phyloP scores from a whole-genome alignment of 805 yeast genomes.

The Candida maris region DNA sequence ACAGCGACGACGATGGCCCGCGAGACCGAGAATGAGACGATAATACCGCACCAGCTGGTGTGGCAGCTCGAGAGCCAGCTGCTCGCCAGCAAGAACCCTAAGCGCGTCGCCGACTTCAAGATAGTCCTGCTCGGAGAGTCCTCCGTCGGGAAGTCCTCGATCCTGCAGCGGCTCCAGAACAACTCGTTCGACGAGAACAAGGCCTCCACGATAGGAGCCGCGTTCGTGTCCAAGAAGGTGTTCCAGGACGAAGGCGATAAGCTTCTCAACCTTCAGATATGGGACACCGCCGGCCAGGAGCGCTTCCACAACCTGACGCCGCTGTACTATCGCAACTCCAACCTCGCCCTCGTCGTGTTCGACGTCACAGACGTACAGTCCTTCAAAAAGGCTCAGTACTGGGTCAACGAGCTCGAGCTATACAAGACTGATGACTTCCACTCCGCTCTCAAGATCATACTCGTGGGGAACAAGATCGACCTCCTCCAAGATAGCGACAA shows the following conservation, averaged over 20 bases:
- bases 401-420: conserved; percentile 76
- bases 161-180: conserved; percentile 74
- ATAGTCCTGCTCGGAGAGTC: conserved; percentile 46
- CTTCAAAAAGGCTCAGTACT: conserved; percentile 72
- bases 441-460: conserved; percentile 31
- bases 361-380: conserved; percentile 59
- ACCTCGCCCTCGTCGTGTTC: conserved; percentile 83
- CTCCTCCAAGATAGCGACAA: conserved; percentile 31
- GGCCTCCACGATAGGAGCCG: conserved; percentile 98
- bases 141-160: conserved; percentile 65
- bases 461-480: conserved; percentile 87
- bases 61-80: conserved; percentile 3
- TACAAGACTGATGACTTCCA: conserved; percentile 25
- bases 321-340: conserved; percentile 77
- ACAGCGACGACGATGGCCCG: too few relatives aligned
- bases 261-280: conserved; percentile 56
- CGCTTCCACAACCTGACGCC: conserved; percentile 80
- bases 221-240: conserved; percentile 82
- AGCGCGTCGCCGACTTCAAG: conserved; percentile 31
- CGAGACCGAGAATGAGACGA: conserved; percentile 15
- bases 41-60: conserved; percentile 16
- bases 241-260: conserved; percentile 30
- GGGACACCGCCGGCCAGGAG: conserved; percentile 98
- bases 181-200: conserved; percentile 72
- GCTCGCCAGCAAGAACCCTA: conserved; percentile 17